Evolutionary conservation across 2,329 filamentous ascomycete genomes (phyloP), one percentile per base, ranked within the genome.

Genomic region (Monosporascus sp.): DNA sequence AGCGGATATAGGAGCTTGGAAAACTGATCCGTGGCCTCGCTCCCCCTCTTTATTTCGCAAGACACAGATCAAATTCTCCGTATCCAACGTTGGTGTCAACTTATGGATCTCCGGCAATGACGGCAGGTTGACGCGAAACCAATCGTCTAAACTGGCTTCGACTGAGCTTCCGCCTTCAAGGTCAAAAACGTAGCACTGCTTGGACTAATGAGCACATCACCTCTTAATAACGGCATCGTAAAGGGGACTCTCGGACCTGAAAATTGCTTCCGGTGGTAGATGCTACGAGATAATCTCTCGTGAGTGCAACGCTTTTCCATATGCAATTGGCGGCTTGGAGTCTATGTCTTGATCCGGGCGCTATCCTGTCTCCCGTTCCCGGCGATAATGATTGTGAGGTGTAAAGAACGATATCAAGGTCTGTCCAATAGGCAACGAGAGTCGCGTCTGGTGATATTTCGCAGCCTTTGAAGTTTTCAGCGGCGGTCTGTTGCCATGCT

Each of bases 361-460:
- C 41, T 16, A 46, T 51, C 45, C 26, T 37, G 11, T 50, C 20
- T 11, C 20, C 48, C 5, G 27, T 45, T 53, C 47, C 20, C 50
- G 31, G 38, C 26, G 34, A 41, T n/a, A 64, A 50, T 6, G 59
- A 63, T 44, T 60, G 55, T 6, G 61, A 60, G 4, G 62, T 66
- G 48, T 63, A 69, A 6, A 68, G 52, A 24, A 52, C 57, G 34
- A 69, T 64, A 37, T 62, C 63, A 40, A 36, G 51, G 34, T 67
- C 64, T 3, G 59, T 67, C 63, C 66, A 69, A 48, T 66, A 69
- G 1, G 59, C 66, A 36, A 67, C 53, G 5, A 61, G 52, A 22
- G 54, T 59, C 14, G 60, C 65, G 38, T 61, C 58, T 3, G 64
- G 64, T 2, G 66, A 65, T 27, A 68, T 65, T 8, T 55, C 59